Evolutionary conservation across 2,329 filamentous ascomycete species (phyloP).

Genomic region (Penicillium frequentans): DNA sequence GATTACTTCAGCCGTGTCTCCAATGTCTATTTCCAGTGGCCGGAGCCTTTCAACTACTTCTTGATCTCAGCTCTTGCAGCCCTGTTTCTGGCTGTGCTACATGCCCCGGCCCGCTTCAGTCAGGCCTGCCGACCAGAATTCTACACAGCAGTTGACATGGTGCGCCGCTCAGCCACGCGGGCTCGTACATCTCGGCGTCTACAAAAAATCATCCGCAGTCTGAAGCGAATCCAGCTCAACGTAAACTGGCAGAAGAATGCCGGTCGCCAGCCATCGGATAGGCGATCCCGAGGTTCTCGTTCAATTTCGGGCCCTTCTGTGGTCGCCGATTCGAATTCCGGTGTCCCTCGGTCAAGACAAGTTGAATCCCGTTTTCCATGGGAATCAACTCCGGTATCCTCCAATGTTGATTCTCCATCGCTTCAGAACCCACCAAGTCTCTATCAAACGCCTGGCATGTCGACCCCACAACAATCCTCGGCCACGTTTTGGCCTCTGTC

Average conservation of each 20-base stretch:
- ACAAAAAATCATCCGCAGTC: constrained; percentile 58
- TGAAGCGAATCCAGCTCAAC: constrained; percentile 59
- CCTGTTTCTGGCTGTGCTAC: constrained; percentile 47
- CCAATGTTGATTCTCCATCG: not conserved
- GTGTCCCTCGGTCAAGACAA: not conserved
- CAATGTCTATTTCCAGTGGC: constrained; percentile 41
- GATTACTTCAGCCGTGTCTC: constrained; percentile 39
- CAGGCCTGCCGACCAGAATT: constrained; percentile 36
- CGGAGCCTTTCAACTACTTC: constrained; percentile 45
- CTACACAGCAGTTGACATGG: constrained; percentile 61
- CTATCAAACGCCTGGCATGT: constrained; percentile 6
- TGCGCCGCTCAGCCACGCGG: constrained; percentile 57
- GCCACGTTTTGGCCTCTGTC: constrained; percentile 20
- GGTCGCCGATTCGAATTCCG: not conserved
- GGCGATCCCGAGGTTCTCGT: not conserved
- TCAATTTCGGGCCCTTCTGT: not conserved
- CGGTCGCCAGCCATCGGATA: not conserved
- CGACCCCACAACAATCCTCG: constrained; percentile 15
- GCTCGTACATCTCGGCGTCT: constrained; percentile 58
- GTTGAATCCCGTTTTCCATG: not conserved
- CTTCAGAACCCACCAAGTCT: constrained; percentile 2
- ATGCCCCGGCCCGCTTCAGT: constrained; percentile 46
- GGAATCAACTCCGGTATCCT: constrained; percentile 1
- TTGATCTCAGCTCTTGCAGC: constrained; percentile 42
- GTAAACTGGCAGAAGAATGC: constrained; percentile 30